A percentile compares a stretch with the other conserved stretches of the same genome.
These are phyloP conservation scores for Gracilaria caudata DNA, from an alignment of 23 red algal genomes.

Conservation along the genomic window DNA sequence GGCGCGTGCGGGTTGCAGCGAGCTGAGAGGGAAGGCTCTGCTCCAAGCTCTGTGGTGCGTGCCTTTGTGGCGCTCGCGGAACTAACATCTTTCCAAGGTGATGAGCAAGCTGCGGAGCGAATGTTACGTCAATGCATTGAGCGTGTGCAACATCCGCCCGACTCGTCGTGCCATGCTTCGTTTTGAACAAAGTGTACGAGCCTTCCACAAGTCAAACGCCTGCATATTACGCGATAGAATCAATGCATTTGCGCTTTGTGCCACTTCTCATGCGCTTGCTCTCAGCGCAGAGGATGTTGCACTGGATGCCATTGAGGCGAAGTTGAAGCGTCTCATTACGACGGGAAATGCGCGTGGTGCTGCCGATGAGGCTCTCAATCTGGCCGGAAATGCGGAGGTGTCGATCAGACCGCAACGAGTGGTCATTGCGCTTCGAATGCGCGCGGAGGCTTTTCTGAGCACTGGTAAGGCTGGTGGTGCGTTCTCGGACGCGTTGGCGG, in stretches of 20 bases:
- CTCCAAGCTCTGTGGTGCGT: not conserved
- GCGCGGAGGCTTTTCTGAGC: slow-evolving; percentile 40
- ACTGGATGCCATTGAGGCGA: slow-evolving; percentile 54
- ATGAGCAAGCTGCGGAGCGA: not conserved
- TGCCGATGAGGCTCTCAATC: slow-evolving; percentile 31
- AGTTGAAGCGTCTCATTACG: not conserved
- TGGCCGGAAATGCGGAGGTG: slow-evolving; percentile 24
- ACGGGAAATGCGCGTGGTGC: slow-evolving; percentile 11
- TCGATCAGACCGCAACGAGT: slow-evolving; percentile 18
- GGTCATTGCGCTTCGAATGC: slow-evolving; percentile 27
- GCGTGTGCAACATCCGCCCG: not conserved
- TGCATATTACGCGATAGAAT: slow-evolving; percentile 7
- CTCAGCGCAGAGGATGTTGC: slow-evolving; percentile 20
- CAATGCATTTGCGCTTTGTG: slow-evolving; percentile 6
- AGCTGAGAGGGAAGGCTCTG: not conserved
- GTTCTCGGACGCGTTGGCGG: slow-evolving; percentile 30
- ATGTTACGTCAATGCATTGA: slow-evolving; percentile 4
- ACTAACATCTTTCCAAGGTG: slow-evolving; percentile 20
- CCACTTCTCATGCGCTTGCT: not conserved
- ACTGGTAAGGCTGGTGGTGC: slow-evolving; percentile 4
- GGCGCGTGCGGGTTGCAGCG: slow-evolving; percentile 10
- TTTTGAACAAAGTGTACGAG: slow-evolving; percentile 19
- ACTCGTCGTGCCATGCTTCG: slow-evolving; percentile 2
- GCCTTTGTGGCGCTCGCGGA: slow-evolving; percentile 36
- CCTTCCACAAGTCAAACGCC: not conserved